Base-by-base conservation (phyloP, 148 eudicot species). In the Heliamphora exappendiculata region DNA sequence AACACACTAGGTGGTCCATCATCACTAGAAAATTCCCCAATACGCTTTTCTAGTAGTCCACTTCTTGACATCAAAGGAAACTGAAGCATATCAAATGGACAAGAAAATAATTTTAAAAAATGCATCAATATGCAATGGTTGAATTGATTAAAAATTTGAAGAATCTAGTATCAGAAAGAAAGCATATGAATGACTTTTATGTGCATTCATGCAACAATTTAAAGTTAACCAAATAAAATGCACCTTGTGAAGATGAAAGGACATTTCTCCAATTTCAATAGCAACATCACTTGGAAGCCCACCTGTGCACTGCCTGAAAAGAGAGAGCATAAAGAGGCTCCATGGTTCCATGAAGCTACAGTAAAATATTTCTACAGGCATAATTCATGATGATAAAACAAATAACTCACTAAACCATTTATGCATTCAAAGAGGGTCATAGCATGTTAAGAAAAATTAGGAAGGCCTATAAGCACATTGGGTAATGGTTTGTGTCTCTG, bases 251-350 rank as follows among this genome's bases (percentile, higher is more conserved):
- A 91, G 82, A 39, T 86, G 84, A 72, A 89, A 91, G 50, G 87
- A 80, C 66, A 79, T 55, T 7, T 89, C 95, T 7, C 87, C 91
- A 49, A 89, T 81, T 78, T 87, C 87, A 65, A 91, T 79, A 33
- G 89, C 86, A n/a, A 91, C 89, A 79, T 91, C 95, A 72, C 95
- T 89, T 63, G 92, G 88, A 51, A 91, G 88, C 54, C 92, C 92
- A 72, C 88, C 86, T 33, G 91, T 84, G 77, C 95, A 91, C 45
- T 83, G 78, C 95, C 95, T 91, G 83, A 17, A 78, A 76, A 70
- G 36, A 28, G 36, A 28, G 26, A 67, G 7, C 47, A 45, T 45
- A 45, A 54, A 22, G 47, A 81, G 1, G 24, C 17, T 29, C 47
- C 29, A 10, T 44, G 1, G 24, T 11, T 29, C 47, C 29, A 10